Conservation (phyloP, 1,139 yeast species). For the Saccharomycopsis hybrid region DNA sequence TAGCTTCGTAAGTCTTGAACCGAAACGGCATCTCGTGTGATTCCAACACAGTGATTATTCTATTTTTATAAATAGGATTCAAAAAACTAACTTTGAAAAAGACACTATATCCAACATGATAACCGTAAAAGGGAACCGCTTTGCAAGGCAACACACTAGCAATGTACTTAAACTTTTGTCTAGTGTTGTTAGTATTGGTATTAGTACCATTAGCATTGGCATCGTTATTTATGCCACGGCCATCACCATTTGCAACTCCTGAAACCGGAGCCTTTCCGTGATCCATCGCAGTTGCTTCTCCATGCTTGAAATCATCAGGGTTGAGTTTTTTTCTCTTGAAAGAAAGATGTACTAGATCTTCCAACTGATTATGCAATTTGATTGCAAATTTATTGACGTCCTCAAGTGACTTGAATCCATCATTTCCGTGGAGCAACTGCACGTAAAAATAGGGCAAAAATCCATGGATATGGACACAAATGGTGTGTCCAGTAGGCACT, state of each 20-base stretch:
- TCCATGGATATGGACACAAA: slow-evolving; percentile 74
- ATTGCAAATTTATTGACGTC: slow-evolving; percentile 27
- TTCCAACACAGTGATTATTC: slow-evolving; percentile 55
- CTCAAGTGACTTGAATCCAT: slow-evolving; percentile 24
- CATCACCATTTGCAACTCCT: neutral
- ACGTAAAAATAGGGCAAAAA: slow-evolving; percentile 75
- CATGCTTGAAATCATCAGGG: slow-evolving; percentile 1
- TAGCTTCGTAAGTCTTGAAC: slow-evolving; percentile 64
- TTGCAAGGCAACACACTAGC: slow-evolving; percentile 66
- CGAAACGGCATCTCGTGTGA: slow-evolving; percentile 4
- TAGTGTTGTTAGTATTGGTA: slow-evolving; percentile 4
- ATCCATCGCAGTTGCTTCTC: neutral
- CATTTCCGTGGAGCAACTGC: slow-evolving; percentile 33
- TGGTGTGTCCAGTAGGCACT: slow-evolving; percentile 46
- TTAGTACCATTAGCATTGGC: neutral
- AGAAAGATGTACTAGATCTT: slow-evolving; percentile 25
- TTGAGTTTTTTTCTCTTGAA: slow-evolving; percentile 22
- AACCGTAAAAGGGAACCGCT: slow-evolving; percentile 83
- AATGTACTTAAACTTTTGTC: slow-evolving; percentile 39
- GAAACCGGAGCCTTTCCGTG: neutral
- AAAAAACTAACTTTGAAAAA: slow-evolving; percentile 65
- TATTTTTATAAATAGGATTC: slow-evolving; percentile 53
- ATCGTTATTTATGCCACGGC: slow-evolving; percentile 21
- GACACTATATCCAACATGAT: slow-evolving; percentile 52
- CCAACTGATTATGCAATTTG: slow-evolving; percentile 29